Evolutionary conservation across 1,139 yeast genomes (phyloP), one percentile per base, ranked within the genome.

Genomic region (Arxiozyma slooffiae): DNA sequence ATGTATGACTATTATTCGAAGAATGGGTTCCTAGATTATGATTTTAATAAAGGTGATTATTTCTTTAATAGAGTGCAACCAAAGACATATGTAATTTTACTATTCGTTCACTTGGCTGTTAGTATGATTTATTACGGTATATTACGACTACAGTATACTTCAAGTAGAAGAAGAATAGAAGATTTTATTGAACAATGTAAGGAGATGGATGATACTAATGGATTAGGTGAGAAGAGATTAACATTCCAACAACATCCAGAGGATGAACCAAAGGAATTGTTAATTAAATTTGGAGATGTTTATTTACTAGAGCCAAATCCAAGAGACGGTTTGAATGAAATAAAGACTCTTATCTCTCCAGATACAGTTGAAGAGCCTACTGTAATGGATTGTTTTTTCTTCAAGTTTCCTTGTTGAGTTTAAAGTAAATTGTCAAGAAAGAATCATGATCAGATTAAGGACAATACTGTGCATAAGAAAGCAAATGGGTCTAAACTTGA

Each of bases 11-110:
- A 82, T 67, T 92, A 87, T 68, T 72, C 85, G 52, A 73, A 77
- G 40, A 79, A 82, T 58, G 99, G 98, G 3, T 92, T 92, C 68
- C 99, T 98, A 5, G 75, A 76, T 53, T 87, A 86, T 79, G 80
- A 77, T 52, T 82, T 79, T 66, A 74, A 79, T 50, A 88, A 87
- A 8, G 72, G 75, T 41, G 69, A 69, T 3, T 67, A 63, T 37
- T 62, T 60, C 46, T 66, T 66, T 46, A 59, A 54, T 6, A 60
- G 67, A 44, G 61, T 61, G 55, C 68, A 77, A 38, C 81, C 81
- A 36, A 55, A 59, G 42, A 59, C 62, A 1, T 63, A 63, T 85
- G 50, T 66, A 38, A 83, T 42, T 7, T 59, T 86, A 2, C 53
- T 72, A 2, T 69, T 80, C 50, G 80, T 87, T 0, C 55, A 81